A percentile compares a stretch with the other conserved stretches of the same genome.
Conservation (phyloP, 2,329 filamentous ascomycete species). For the Colletotrichum orchidophilum region DNA sequence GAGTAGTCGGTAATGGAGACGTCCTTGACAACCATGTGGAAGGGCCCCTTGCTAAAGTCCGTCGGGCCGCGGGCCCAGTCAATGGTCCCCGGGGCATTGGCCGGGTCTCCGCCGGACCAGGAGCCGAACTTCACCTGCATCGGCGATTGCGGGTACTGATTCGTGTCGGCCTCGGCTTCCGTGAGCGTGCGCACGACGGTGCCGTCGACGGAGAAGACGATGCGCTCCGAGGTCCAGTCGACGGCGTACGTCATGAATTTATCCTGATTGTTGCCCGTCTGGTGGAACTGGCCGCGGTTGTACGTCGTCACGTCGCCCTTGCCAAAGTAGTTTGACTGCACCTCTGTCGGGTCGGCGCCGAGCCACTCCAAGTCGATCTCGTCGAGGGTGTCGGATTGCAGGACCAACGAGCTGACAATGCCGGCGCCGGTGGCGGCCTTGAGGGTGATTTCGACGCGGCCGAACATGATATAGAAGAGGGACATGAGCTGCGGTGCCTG, state of each 20-base stretch:
- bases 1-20: slow-evolving; percentile 90
- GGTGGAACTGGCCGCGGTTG: slow-evolving; percentile 86
- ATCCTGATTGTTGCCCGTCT: slow-evolving; percentile 73
- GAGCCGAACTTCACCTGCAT: slow-evolving; percentile 94
- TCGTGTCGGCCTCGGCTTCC: slow-evolving; percentile 71
- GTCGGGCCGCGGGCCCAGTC: slow-evolving; percentile 88
- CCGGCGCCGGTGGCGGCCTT: slow-evolving; percentile 88
- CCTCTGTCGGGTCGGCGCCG: slow-evolving; percentile 76
- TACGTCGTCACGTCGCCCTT: slow-evolving; percentile 88
- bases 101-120: slow-evolving; percentile 90
- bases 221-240: slow-evolving; percentile 88
- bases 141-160: slow-evolving; percentile 92
- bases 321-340: slow-evolving; percentile 98
- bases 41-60: slow-evolving; percentile 85
- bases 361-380: slow-evolving; percentile 99
- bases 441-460: slow-evolving; percentile 84
- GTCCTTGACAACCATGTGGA: slow-evolving; percentile 83
- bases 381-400: slow-evolving; percentile 91
- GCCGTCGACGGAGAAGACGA: slow-evolving; percentile 88
- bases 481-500: slow-evolving; percentile 88
- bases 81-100: slow-evolving; percentile 84
- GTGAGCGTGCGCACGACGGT: slow-evolving; percentile 80
- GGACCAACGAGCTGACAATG: slow-evolving; percentile 91
- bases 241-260: slow-evolving; percentile 87
- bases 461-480: slow-evolving; percentile 99